Evolutionary conservation across 495 filamentous ascomycete species (phyloP).

Genomic region (Hypoxylon intermedium): DNA sequence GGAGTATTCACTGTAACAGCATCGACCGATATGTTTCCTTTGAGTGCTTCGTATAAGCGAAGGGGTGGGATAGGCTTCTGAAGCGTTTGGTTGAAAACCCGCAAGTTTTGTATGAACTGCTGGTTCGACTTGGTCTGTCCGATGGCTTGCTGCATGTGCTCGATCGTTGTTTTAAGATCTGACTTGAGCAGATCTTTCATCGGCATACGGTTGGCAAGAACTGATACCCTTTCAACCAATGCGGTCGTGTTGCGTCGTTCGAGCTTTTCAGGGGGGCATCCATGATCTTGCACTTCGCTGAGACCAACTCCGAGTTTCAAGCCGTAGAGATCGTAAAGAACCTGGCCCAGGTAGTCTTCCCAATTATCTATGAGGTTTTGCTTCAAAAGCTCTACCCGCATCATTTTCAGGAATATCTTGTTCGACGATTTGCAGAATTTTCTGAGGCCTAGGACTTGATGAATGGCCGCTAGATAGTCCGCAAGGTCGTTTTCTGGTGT

Average conservation of each 20-base stretch:
- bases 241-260: conserved; percentile 76
- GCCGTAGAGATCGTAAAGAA: conserved; percentile 88
- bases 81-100: conserved; percentile 76
- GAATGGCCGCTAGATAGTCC: conserved; percentile 76
- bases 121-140: conserved; percentile 68
- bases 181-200: conserved; percentile 92
- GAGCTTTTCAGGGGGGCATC: conserved; percentile 74
- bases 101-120: conserved; percentile 74
- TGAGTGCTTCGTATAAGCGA: conserved; percentile 77
- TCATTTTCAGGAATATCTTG: conserved; percentile 85
- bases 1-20: conserved; percentile 57
- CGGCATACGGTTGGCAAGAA: conserved; percentile 79
- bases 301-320: conserved; percentile 76
- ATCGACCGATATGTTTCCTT: conserved; percentile 72
- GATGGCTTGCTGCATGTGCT: conserved; percentile 78
- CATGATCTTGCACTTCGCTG: conserved; percentile 74
- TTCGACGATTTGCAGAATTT: conserved; percentile 85
- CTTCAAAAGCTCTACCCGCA: conserved; percentile 79
- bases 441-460: conserved; percentile 84
- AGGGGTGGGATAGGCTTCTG: conserved; percentile 82
- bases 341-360: conserved; percentile 81
- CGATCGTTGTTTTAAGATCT: conserved; percentile 84
- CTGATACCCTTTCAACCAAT: conserved; percentile 81
- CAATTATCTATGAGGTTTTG: conserved; percentile 69
- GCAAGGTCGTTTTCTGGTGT: conserved; percentile 71